Base-by-base conservation (phyloP, 1,284 basidiomycete genomes). In the Cutaneotrichosporon cavernicola region DNA sequence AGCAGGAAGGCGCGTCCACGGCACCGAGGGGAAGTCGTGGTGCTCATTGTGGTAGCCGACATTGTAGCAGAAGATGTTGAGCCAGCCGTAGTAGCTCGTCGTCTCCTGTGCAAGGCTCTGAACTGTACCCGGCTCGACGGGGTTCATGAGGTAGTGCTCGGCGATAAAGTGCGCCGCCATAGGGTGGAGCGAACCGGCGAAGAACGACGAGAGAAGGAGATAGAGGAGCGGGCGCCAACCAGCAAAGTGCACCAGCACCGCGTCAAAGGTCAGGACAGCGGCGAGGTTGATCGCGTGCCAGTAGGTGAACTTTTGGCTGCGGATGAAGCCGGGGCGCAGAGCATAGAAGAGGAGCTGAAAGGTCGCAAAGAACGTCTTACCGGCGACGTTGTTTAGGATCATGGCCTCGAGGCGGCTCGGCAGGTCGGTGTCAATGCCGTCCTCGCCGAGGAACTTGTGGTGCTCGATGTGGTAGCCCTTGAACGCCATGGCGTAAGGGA, bases 331-430 rank as follows among this genome's bases (percentile, higher is more conserved):
- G 0, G 96, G 96, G 34, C 96, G 90, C 55, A 99, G 85, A 36
- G 97, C 97, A 79, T 99, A 99, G 83, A 99, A 99, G 64, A 99
- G 82, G 70, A 99, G 94, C 82, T 99, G 97, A 83, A 98, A 99
- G 1, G 93, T 96, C 91, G 92, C 92, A 76, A 99, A 99, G 80
- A 99, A 98, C 1, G 95, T 90, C 80, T 99, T 99, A 58, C 96
- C 96, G 6, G 97, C 86, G 7, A 99, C 95, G 75, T 97, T 98
- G 80, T 94, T 93, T 62, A 99, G 83, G 60, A 89, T 86, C 53
- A 95, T 69, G 36, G 97, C 85, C 78, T 99, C 96, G 7, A 96
- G 65, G 53, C 84, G 84, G 4, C 94, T 92, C 1, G 96, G 96
- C 30, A 99, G 83, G 76, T 99, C 96, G 4, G 94, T 69, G 74